Evolutionary conservation across 768 basidiomycete genomes (phyloP).

Genomic region (Lactarius pseudohatsudake): DNA sequence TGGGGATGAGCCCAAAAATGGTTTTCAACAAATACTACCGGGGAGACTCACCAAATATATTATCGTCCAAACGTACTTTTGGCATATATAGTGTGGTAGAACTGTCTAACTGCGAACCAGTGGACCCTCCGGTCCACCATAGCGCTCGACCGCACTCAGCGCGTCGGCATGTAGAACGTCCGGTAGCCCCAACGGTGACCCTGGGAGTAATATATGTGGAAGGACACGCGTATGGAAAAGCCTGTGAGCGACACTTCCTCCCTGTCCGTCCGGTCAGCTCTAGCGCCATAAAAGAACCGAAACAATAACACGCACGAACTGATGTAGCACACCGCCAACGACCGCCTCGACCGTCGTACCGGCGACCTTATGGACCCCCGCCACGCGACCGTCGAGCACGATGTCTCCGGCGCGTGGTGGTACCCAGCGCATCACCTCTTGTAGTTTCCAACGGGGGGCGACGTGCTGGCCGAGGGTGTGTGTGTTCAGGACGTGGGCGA

Average conservation of each 20-base stretch:
- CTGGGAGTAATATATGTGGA: slow-evolving; percentile 38
- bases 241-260: slow-evolving; percentile 41
- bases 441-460: slow-evolving; percentile 72
- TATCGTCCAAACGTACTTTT: slow-evolving; percentile 17
- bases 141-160: slow-evolving; percentile 42
- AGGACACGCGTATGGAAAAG: slow-evolving; percentile 46
- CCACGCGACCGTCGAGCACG: slow-evolving; percentile 40
- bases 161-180: slow-evolving; percentile 51
- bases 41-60: slow-evolving; percentile 13
- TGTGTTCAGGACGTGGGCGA: slow-evolving; percentile 60
- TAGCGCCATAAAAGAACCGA: not conserved
- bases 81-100: slow-evolving; percentile 7
- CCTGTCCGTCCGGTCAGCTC: slow-evolving; percentile 33
- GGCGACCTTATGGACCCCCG: slow-evolving; percentile 75
- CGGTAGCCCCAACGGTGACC: slow-evolving; percentile 36
- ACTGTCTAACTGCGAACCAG: slow-evolving; percentile 18
- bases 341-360: slow-evolving; percentile 77
- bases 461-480: slow-evolving; percentile 72
- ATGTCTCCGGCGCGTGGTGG: slow-evolving; percentile 32
- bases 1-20: not conserved
- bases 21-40: not conserved
- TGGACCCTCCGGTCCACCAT: slow-evolving; percentile 46
- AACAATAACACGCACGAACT: slow-evolving; percentile 61
- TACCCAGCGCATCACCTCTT: slow-evolving; percentile 68
- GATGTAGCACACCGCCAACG: slow-evolving; percentile 73